Conservation (phyloP, 306 rosid genomes). For the Gleditsia sinensis region DNA sequence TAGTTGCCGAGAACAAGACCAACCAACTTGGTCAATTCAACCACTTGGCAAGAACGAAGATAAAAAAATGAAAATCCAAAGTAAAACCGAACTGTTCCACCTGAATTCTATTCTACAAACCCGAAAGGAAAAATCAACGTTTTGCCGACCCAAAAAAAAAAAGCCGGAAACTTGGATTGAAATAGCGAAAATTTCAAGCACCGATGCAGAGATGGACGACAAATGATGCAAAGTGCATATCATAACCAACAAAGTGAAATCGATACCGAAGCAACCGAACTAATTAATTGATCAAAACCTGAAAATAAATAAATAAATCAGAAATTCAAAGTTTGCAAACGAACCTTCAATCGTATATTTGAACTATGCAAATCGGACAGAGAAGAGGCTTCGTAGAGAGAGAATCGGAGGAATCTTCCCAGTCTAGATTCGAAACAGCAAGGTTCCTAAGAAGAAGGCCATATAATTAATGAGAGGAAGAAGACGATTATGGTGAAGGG, state of each 20-base stretch:
- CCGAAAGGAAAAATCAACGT: too few relatives aligned
- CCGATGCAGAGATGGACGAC: not conserved
- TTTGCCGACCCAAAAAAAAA: not conserved
- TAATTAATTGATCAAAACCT: not conserved
- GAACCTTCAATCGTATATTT: not conserved
- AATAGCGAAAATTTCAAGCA: not conserved
- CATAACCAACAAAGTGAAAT: not conserved
- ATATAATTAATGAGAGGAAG: not conserved
- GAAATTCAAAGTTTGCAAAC: not conserved
- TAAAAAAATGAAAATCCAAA: not conserved
- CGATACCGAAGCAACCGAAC: not conserved
- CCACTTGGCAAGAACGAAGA: not conserved
- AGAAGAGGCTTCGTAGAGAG: not conserved
- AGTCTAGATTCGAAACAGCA: not conserved
- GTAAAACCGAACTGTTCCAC: not conserved
- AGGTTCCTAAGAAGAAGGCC: not conserved
- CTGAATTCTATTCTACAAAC: not conserved
- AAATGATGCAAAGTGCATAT: not conserved
- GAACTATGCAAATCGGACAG: not conserved
- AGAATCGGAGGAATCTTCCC: not conserved
- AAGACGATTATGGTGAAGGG: not conserved
- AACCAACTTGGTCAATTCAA: not conserved
- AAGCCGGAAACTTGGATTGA: not conserved
- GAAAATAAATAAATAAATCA: not conserved
- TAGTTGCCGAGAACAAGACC: not conserved